Conservation (phyloP, 2,329 filamentous ascomycete genomes). For the Penicillium sp. region DNA sequence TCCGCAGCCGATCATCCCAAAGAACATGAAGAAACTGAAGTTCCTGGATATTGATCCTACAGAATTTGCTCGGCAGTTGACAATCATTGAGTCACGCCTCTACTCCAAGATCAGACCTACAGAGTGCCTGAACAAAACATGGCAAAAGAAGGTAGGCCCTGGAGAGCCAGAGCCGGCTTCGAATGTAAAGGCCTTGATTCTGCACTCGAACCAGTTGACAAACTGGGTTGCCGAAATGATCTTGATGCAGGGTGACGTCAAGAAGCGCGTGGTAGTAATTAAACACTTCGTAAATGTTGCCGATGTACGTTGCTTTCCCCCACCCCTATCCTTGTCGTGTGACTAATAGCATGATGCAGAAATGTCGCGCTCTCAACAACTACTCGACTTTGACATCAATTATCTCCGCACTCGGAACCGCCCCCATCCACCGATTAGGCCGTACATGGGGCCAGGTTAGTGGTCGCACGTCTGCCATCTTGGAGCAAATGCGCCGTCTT, state of each 20-base stretch:
- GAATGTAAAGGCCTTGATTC: slow-evolving; percentile 93
- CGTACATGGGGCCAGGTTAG: slow-evolving; percentile 95
- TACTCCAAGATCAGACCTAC: slow-evolving; percentile 96
- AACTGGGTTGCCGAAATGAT: slow-evolving; percentile 99
- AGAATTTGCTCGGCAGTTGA: slow-evolving; percentile 96
- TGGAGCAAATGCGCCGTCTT: slow-evolving; percentile 89
- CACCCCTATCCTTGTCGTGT: not conserved
- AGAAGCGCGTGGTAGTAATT: slow-evolving; percentile 94
- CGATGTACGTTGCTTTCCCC: slow-evolving; percentile 65
- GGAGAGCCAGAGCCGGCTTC: slow-evolving; percentile 75
- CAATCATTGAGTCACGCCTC: slow-evolving; percentile 91
- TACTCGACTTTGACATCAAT: slow-evolving; percentile 97
- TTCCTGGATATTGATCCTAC: slow-evolving; percentile 95
- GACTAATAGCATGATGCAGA: slow-evolving; percentile 56
- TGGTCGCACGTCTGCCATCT: slow-evolving; percentile 74
- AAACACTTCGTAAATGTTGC: slow-evolving; percentile 97
- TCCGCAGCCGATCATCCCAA: slow-evolving; percentile 88
- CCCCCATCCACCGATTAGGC: slow-evolving; percentile 90
- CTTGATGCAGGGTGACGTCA: slow-evolving; percentile 88
- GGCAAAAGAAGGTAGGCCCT: slow-evolving; percentile 91
- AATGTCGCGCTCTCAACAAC: slow-evolving; percentile 92
- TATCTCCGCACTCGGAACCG: slow-evolving; percentile 91
- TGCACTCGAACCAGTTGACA: slow-evolving; percentile 97
- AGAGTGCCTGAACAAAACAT: slow-evolving; percentile 97
- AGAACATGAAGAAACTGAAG: slow-evolving; percentile 99